Base-by-base conservation (phyloP, 179 eudicot species). In the Spergularia azorica region DNA sequence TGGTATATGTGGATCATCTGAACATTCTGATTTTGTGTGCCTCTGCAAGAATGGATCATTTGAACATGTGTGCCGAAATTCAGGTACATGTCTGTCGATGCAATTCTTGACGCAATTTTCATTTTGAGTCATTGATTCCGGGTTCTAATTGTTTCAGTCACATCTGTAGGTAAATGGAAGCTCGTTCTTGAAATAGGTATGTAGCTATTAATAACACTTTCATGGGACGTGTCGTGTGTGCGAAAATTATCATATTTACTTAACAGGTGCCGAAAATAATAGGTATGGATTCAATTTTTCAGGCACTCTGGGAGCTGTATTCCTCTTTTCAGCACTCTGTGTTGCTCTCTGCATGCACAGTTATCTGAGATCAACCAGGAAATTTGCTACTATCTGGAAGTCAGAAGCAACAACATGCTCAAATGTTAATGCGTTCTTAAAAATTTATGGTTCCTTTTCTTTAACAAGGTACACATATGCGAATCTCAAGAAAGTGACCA, bases 111-210 rank as follows among this genome's bases (percentile, higher is more conserved):
- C 50, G 50, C 50, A 46, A 46, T 46, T 46, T 46, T 46, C 50
- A 46, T 46, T 46, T 9, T 46, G 50, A 7, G 50, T 46, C 50
- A 5, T 67, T 16, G n/a, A 26, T 39, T 39, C 58, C 14, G 38
- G 10, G 59, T 18, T 26, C 72, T 70, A 50, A 75, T 63, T 69
- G 64, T 57, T 69, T 62, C 59, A 58, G 63, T 69, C 60, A 54
- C 61, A 21, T 63, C 32, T 79, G 64, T 65, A 79, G 82, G 66
- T 14, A 76, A 79, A 60, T 48, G 67, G 79, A 77, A 68, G 72
- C 59, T 69, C 36, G 3, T 60, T 21, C 62, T 60, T 10, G 75
- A 50, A 60, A 6, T 77, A 70, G 80, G 80, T 78, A 71, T 46
- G 39, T 52, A 18, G 3, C n/a, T 52, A 51, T 58, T 16, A 60